Conservation (phyloP, 202 grass and related monocot species). For the Dendrocalamus latiflorus region DNA sequence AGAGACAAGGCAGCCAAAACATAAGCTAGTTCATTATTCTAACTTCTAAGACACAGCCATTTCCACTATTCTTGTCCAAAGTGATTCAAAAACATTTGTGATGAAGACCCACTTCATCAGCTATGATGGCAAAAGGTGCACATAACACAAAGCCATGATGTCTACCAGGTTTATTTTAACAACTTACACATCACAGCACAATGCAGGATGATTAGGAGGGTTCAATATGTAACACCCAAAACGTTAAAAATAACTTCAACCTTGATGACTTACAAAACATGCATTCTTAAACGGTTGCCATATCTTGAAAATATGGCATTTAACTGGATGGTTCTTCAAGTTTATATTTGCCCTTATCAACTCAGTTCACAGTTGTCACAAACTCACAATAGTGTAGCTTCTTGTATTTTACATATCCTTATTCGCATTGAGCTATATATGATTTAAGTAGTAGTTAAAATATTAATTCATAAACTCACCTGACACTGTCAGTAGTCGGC, state of each 20-base stretch:
- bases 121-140: background rate
- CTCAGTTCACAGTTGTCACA: background rate
- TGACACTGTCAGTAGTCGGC: slow-evolving; percentile 76
- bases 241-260: background rate
- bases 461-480: slow-evolving; percentile 32
- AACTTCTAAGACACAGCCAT: slow-evolving; percentile 3
- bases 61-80: background rate
- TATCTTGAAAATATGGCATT: background rate
- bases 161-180: background rate
- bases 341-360: background rate
- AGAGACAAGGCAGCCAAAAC: background rate
- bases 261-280: background rate
- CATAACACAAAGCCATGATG: background rate
- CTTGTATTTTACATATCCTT: background rate
- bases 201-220: background rate
- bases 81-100: background rate
- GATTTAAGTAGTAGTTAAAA: background rate
- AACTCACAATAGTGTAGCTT: background rate
- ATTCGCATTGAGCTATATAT: background rate
- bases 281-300: background rate
- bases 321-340: background rate
- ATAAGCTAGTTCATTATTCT: background rate
- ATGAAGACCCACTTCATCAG: background rate
- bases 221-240: background rate
- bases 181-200: background rate